Evolutionary conservation across 2,329 filamentous ascomycete species (phyloP), one percentile per base, ranked within the genome.

Genomic region (Septoria petroselini): DNA sequence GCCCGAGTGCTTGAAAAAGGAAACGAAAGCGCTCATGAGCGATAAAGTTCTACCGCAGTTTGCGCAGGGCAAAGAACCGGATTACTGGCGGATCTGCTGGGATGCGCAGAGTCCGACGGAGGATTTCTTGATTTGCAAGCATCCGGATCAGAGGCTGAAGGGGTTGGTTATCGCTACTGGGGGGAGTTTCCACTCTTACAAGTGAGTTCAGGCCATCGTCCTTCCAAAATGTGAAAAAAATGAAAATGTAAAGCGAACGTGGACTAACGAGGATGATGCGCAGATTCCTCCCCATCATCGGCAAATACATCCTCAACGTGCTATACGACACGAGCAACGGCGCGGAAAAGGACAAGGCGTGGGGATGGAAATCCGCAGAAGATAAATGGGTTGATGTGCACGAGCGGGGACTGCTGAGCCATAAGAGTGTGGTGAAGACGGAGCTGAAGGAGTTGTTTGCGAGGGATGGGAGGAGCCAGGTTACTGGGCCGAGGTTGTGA

Each of bases 251-350:
- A n/a, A n/a, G n/a, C n/a, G n/a, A n/a, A n/a, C n/a, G n/a, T n/a
- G n/a, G 2, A 21, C 15, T 41, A 23, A 48, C 53, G 25, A 46
- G 29, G 11, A 17, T 9, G n/a, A n/a, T 7, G 12, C 7, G 9
- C 78, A 84, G 85, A 64, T 64, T 86, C 60, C 68, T 85, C 19
- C 81, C 81, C 1, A 77, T 77, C 18, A 77, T 83, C 55, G 81
- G 82, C 3, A 76, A 78, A 50, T 84, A 84, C 63, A 71, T 81
- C 49, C 69, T 72, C 23, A 72, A 79, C 27, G 60, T 71, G 0
- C 38, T 72, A 9, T 56, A 62, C 3, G 68, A 62, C 1, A 53
- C 62, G 41, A 64, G 63, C 19, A 71, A 70, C 29, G 69, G 68
- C 1, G 59, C 59, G 5, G 66, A 69, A 38, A 70, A 65, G 43